Evolutionary conservation across 2,329 filamentous ascomycete genomes (phyloP).

Genomic region (Ascochyta viciae-villosae): DNA sequence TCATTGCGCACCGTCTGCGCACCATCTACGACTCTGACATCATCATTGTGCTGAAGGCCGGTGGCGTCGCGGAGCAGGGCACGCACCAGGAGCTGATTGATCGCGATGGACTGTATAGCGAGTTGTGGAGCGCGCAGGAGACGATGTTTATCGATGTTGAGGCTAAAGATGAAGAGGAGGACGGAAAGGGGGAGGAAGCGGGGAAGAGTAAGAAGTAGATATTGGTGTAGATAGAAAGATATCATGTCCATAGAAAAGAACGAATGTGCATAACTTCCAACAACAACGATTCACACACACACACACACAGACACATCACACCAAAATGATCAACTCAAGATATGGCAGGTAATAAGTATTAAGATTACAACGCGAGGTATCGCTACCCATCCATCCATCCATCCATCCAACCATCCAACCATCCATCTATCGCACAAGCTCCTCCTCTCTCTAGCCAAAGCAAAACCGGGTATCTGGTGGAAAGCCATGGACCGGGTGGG

Average conservation of each 20-base stretch:
- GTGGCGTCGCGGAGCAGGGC: conserved; percentile 85
- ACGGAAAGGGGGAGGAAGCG: conserved; percentile 4
- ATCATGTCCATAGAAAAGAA: too few species aligned
- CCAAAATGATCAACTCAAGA: too few species aligned
- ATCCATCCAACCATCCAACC: too few species aligned
- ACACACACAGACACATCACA: too few species aligned
- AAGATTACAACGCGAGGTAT: background rate
- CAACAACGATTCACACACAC: too few species aligned
- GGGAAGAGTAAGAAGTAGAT: conserved; percentile 1
- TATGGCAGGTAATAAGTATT: background rate
- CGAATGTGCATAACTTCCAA: too few species aligned
- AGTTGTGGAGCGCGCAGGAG: conserved; percentile 77
- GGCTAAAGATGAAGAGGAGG: conserved; percentile 11
- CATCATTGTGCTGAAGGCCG: conserved; percentile 88
- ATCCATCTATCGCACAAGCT: background rate
- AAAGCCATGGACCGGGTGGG: conserved; percentile 5
- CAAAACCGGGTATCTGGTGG: conserved; percentile 11
- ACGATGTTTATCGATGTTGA: conserved; percentile 42
- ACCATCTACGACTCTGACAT: conserved; percentile 92
- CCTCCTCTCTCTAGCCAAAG: background rate
- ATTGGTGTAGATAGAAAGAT: background rate
- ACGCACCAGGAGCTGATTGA: conserved; percentile 87
- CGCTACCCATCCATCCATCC: too few species aligned
- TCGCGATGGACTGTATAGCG: conserved; percentile 78
- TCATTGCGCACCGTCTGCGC: conserved; percentile 88